phyloP scores from a whole-genome alignment of 2,329 filamentous ascomycete genomes.

The Penicillium sp. region DNA sequence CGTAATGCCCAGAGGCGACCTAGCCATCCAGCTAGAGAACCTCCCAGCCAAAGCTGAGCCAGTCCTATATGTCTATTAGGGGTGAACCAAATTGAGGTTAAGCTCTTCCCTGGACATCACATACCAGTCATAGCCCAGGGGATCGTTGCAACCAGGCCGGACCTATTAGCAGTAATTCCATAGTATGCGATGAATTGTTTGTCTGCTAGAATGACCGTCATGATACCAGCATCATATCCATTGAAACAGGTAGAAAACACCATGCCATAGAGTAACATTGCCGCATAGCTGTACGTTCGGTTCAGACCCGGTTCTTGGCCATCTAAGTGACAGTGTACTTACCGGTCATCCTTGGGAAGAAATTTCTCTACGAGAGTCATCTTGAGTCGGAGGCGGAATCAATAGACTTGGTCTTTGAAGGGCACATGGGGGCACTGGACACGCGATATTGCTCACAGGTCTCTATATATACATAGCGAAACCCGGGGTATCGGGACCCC shows the following conservation, averaged over 20 bases:
- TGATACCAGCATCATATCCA: slow-evolving; percentile 45
- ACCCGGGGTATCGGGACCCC: background rate
- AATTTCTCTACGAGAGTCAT: slow-evolving; percentile 32
- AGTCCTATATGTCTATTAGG: slow-evolving; percentile 23
- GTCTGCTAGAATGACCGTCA: slow-evolving; percentile 46
- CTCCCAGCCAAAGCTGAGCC: slow-evolving; percentile 42
- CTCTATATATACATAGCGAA: slow-evolving; percentile 3
- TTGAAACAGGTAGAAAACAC: slow-evolving; percentile 44
- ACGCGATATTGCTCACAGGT: background rate
- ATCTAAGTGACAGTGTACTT: slow-evolving; percentile 1
- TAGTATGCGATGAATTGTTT: slow-evolving; percentile 44
- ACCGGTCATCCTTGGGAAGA: slow-evolving; percentile 40
- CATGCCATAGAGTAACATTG: slow-evolving; percentile 38
- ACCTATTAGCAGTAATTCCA: slow-evolving; percentile 32
- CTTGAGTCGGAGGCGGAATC: background rate
- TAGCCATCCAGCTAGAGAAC: slow-evolving; percentile 37
- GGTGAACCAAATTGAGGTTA: background rate
- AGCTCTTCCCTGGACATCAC: background rate
- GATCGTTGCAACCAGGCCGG: slow-evolving; percentile 43
- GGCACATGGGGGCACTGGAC: background rate
- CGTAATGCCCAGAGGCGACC: slow-evolving; percentile 43
- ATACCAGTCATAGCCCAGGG: slow-evolving; percentile 44
- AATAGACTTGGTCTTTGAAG: background rate
- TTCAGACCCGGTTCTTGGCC: background rate
- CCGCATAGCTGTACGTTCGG: slow-evolving; percentile 22